These are phyloP conservation scores for Cicer judaicum DNA, from an alignment of 306 rosid genomes.

Conservation along the genomic window DNA sequence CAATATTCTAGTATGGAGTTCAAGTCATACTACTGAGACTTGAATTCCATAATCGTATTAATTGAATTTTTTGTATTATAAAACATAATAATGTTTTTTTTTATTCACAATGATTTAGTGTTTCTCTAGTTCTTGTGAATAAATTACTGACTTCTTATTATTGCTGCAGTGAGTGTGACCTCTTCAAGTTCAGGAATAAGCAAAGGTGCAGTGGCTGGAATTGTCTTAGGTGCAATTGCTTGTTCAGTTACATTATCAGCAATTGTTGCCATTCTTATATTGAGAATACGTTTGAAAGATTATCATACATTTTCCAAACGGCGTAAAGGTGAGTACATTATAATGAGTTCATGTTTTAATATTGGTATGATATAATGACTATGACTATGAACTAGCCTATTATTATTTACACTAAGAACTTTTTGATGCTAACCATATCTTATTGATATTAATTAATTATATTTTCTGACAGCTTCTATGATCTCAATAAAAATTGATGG, in stretches of 20 bases:
- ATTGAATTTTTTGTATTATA: neutral
- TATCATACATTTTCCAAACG: constrained; percentile 50
- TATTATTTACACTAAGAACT: neutral
- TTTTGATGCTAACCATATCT: neutral
- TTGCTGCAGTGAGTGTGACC: constrained; percentile 48
- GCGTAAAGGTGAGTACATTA: constrained; percentile 68
- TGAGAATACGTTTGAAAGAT: constrained; percentile 53
- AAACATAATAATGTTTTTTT: neutral
- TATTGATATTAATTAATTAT: constrained; percentile 7
- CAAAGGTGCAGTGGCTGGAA: constrained; percentile 74
- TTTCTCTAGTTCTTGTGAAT: constrained; percentile 12
- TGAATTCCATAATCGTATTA: too few species aligned
- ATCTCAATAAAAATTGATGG: constrained; percentile 62
- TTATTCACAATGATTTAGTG: neutral
- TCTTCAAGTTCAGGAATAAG: constrained; percentile 60
- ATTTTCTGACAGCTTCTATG: constrained; percentile 58
- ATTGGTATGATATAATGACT: too few species aligned
- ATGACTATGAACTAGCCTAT: neutral
- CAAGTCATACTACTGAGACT: too few species aligned
- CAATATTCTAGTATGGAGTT: too few species aligned
- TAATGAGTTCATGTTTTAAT: neutral
- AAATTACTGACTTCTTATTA: constrained; percentile 3
- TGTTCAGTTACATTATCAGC: constrained; percentile 64
- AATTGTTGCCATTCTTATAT: constrained; percentile 60
- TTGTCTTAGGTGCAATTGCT: constrained; percentile 71